Percentiles rank a stretch among this genome's conserved stretches.
Conservation (phyloP, 116 monocot genomes). For the Phalaenopsis hybrid region DNA sequence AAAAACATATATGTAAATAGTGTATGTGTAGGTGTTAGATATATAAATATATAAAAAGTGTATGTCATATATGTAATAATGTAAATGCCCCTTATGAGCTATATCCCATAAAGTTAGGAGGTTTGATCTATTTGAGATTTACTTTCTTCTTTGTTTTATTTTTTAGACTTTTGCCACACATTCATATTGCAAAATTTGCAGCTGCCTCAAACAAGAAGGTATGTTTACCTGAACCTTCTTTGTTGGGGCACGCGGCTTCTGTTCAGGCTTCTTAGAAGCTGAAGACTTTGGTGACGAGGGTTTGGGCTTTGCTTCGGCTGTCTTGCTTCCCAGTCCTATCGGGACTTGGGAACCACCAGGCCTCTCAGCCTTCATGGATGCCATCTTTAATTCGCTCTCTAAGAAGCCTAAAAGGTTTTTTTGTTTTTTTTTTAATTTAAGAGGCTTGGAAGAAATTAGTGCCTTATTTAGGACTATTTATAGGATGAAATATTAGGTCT, state of each 20-base stretch:
- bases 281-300: not conserved
- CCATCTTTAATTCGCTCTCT: not conserved
- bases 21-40: no score
- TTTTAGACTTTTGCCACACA: no score
- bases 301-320: not conserved
- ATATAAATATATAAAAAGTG: no score
- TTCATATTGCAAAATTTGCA: no score
- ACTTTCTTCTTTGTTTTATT: no score
- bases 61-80: no score
- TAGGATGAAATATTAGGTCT: not conserved
- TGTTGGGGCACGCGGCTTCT: conserved; percentile 9
- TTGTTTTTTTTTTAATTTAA: not conserved
- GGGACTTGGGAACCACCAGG: not conserved
- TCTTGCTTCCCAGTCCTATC: not conserved
- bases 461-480: not conserved
- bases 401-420: not conserved
- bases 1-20: no score
- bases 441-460: not conserved
- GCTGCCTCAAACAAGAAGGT: no score
- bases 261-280: conserved; percentile 10
- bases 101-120: no score
- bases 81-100: no score
- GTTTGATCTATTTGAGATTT: no score
- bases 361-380: conserved; percentile 7
- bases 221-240: conserved; percentile 10